These are phyloP conservation scores for Xeromyces bisporus DNA, from an alignment of 495 filamentous ascomycete species.

Conservation along the genomic window DNA sequence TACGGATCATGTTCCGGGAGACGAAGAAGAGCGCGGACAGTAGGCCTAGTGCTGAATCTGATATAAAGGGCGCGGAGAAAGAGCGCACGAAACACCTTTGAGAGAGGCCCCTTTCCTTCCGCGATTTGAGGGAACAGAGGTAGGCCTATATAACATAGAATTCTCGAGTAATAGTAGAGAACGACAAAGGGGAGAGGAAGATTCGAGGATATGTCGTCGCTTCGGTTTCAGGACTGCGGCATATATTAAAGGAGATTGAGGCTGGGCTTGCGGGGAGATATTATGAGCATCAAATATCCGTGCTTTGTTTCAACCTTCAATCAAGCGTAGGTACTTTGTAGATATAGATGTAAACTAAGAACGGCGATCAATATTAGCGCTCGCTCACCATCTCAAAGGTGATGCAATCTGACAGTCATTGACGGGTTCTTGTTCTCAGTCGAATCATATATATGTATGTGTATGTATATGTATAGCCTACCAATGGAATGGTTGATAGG, in stretches of 20 bases:
- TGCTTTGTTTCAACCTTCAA: conserved; percentile 23
- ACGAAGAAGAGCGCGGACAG: conserved; percentile 2
- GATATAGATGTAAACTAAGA: conserved; percentile 1
- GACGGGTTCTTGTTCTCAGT: too few species aligned
- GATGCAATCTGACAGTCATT: too few species aligned
- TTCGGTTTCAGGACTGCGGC: neutral
- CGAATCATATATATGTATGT: too few species aligned
- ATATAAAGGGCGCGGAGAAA: conserved; percentile 6
- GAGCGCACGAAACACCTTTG: neutral
- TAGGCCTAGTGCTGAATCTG: conserved; percentile 8
- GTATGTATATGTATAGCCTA: too few species aligned
- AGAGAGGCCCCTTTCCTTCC: neutral
- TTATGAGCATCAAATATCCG: too few species aligned
- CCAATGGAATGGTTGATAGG: too few species aligned
- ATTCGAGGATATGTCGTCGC: neutral
- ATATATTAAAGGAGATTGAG: conserved; percentile 6
- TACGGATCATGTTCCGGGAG: conserved; percentile 25
- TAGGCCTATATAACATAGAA: too few species aligned
- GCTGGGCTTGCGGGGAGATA: conserved; percentile 15
- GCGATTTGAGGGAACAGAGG: too few species aligned
- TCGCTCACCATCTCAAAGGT: too few species aligned
- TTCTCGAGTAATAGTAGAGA: neutral
- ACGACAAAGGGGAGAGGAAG: neutral
- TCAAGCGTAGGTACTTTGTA: conserved; percentile 2
- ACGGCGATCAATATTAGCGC: conserved; percentile 3